Conservation (phyloP, 495 filamentous ascomycete species). For the Lentithecium fluviatile region DNA sequence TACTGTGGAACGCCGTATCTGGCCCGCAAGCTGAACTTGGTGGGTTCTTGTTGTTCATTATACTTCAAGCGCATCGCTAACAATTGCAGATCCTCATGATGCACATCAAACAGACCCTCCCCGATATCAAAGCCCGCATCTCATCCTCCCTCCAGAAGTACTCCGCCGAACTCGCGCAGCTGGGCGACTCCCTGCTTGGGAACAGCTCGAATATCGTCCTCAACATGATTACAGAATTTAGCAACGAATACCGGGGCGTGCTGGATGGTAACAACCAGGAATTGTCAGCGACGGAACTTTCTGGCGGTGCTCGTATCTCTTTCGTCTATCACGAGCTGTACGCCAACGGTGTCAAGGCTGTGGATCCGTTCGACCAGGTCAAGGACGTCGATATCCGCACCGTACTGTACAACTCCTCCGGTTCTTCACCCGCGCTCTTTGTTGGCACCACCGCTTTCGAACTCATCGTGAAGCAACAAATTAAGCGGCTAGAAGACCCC, state of each 20-base stretch:
- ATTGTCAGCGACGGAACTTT: slow-evolving; percentile 88
- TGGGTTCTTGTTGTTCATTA: slow-evolving; percentile 40
- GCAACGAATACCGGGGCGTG: slow-evolving; percentile 93
- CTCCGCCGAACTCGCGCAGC: slow-evolving; percentile 68
- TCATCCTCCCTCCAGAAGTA: slow-evolving; percentile 91
- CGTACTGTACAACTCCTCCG: slow-evolving; percentile 94
- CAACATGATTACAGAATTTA: slow-evolving; percentile 98
- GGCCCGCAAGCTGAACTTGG: slow-evolving; percentile 92
- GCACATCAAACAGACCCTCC: slow-evolving; percentile 99
- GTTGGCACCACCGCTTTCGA: slow-evolving; percentile 98
- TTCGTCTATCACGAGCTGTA: slow-evolving; percentile 99
- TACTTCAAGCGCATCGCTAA: slow-evolving; percentile 12
- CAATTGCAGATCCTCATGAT: slow-evolving; percentile 87
- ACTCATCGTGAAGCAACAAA: slow-evolving; percentile 97
- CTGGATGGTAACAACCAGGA: slow-evolving; percentile 96
- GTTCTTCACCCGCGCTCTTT: slow-evolving; percentile 94
- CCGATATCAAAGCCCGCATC: slow-evolving; percentile 97
- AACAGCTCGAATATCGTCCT: slow-evolving; percentile 95
- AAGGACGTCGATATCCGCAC: slow-evolving; percentile 98
- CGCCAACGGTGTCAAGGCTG: slow-evolving; percentile 95
- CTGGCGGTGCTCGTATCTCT: slow-evolving; percentile 95
- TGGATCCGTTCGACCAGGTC: slow-evolving; percentile 95
- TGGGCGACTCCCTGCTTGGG: slow-evolving; percentile 94
- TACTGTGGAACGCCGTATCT: slow-evolving; percentile 99
- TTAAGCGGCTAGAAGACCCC: slow-evolving; percentile 93